Base-by-base conservation (phyloP, 805 yeast genomes). In the Kodamaea neixiangensis region DNA sequence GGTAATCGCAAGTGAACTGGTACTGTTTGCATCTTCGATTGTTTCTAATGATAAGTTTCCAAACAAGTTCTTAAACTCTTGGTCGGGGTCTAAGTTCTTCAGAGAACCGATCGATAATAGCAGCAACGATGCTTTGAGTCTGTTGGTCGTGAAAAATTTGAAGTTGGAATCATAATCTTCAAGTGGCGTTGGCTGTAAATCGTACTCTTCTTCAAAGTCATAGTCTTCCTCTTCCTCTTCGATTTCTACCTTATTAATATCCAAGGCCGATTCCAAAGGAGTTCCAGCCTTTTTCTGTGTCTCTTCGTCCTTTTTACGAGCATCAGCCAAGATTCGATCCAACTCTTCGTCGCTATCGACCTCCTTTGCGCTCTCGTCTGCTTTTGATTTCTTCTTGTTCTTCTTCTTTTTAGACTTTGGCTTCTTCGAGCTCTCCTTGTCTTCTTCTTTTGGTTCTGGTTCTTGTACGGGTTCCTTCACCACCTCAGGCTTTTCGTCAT, bases 11-110 rank as follows among this genome's bases (percentile, higher is more conserved):
- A 85, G 73, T 0, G 92, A 82, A 0, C 91, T 79, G n/a, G 89
- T 81, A 1, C 87, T 78, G 58, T 86, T 87, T 0, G 89, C 91
- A 64, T 87, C 93, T 49, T 84, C 86, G 15, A 87, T 75, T 0
- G 88, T 82, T 40, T 83, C 87, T 5, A 77, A 63, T 0, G 91
- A 83, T 13, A 88, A 65, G 58, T 84, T 83, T 11, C 93, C 96
- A 68, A 89, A 87, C 46, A 89, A 68, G 53, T 77, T 72, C 51
- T 79, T 79, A 59, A 86, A 83, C 62, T 89, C 96, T 38, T 79
- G 78, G 59, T 89, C 96, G 1, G 93, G 87, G 62, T 89, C 93
- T 42, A 89, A 69, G 52, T 82, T 78, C 51, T 78, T 77, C 3
- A 76, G 59, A 22, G 78, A 68, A 3, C 62, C 64, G 3, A 85